These are phyloP conservation scores for Pseudogymnoascus sp. DNA, from an alignment of 2,329 filamentous ascomycete species.

Conservation along the genomic window DNA sequence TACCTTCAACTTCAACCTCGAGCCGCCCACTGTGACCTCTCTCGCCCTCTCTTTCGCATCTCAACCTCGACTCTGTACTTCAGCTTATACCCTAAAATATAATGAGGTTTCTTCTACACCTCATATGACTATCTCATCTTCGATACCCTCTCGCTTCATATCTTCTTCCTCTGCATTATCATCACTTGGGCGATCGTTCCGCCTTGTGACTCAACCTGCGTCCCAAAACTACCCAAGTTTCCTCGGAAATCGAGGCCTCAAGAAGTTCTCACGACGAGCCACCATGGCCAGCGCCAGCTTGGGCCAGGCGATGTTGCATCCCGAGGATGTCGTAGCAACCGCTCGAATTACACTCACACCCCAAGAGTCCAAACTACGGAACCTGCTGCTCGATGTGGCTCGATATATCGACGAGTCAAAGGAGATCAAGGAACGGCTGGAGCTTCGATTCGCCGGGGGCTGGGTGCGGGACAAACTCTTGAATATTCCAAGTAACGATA, in stretches of 20 bases:
- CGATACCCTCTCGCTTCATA: neutral
- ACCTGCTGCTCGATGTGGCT: constrained; percentile 77
- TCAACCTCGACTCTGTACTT: neutral
- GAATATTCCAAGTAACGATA: constrained; percentile 64
- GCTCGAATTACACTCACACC: constrained; percentile 50
- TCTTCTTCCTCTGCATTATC: neutral
- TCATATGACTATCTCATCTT: neutral
- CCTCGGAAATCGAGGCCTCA: neutral
- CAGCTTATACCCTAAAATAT: neutral
- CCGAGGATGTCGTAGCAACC: constrained; percentile 17
- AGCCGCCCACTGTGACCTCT: neutral
- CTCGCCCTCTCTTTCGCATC: neutral
- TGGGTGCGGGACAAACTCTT: constrained; percentile 84
- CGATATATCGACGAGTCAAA: constrained; percentile 50
- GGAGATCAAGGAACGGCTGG: constrained; percentile 44
- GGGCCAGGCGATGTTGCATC: neutral
- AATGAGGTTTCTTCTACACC: neutral
- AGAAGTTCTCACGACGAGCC: neutral
- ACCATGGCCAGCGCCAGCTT: constrained; percentile 1
- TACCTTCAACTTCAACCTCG: neutral
- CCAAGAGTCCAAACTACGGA: constrained; percentile 62
- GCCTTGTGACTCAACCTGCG: neutral
- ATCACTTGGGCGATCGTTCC: neutral
- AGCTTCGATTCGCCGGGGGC: constrained; percentile 73
- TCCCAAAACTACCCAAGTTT: neutral